Conservation (phyloP, 1,284 basidiomycete genomes). For the Tilletiopsis washingtonensis region DNA sequence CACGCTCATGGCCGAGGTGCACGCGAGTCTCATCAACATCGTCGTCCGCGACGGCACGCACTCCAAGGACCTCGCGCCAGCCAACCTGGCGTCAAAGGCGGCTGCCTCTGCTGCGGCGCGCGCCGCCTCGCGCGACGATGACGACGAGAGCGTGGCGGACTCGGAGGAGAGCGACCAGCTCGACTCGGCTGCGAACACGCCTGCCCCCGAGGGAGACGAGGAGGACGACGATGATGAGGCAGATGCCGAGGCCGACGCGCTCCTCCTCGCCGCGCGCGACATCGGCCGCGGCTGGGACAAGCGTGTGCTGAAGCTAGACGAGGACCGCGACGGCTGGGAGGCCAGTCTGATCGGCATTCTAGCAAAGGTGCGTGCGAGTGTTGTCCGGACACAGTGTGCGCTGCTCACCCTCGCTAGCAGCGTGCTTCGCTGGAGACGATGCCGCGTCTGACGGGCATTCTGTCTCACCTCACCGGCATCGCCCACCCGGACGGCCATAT, state of each 20-base stretch:
- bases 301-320: slow-evolving; percentile 25
- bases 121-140: neutral
- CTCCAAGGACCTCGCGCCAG: slow-evolving; percentile 57
- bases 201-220: slow-evolving; percentile 1
- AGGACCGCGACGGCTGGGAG: slow-evolving; percentile 39
- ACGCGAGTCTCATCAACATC: slow-evolving; percentile 78
- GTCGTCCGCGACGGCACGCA: slow-evolving; percentile 63
- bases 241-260: slow-evolving; percentile 16
- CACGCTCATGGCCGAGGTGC: slow-evolving; percentile 73
- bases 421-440: slow-evolving; percentile 30
- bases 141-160: slow-evolving; percentile 1
- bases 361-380: slow-evolving; percentile 15
- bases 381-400: neutral
- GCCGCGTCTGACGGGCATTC: slow-evolving; percentile 37
- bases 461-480: slow-evolving; percentile 40
- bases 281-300: slow-evolving; percentile 34
- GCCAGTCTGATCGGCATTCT: slow-evolving; percentile 29
- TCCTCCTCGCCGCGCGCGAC: slow-evolving; percentile 22
- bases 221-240: slow-evolving; percentile 8
- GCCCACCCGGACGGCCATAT: slow-evolving; percentile 31
- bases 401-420: neutral
- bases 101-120: slow-evolving; percentile 6
- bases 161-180: slow-evolving; percentile 28
- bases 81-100: slow-evolving; percentile 7
- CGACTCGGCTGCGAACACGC: slow-evolving; percentile 20